Base-by-base conservation (phyloP, 2,329 filamentous ascomycete species). In the Sclerotinia minor region DNA sequence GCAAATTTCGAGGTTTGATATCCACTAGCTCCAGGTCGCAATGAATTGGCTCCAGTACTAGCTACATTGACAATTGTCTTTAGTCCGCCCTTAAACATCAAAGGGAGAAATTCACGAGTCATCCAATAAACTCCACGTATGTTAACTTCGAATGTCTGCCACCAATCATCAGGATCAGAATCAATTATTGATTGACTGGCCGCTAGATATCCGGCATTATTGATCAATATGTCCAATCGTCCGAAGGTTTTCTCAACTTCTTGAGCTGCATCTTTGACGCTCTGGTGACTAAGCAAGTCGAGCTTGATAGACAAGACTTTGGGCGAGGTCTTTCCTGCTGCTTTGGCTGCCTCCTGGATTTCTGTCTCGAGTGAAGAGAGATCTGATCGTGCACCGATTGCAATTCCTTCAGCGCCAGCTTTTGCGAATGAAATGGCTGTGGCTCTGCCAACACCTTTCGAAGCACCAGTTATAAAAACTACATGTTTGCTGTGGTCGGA, bases 1-100 rank as follows among this genome's bases (percentile, higher is more conserved):
- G 83, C 84, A 50, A 84, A 77, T 73, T 87, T 87, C 32, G 78
- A 77, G 2, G 79, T 79, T 65, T 80, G 76, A 68, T 87, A 87
- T 5, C 78, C 78, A 29, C 79, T 80, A 1, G 75, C 75, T n/a
- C 81, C 80, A 0, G 72, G 71, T 3, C 72, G 69, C 24, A 79
- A 72, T 64, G 78, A 69, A 66, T 79, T 76, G 0, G 77, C 81
- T 5, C 79, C 83, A 0, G 82, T 78, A 50, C 80, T 83, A 2
- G 76, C 78, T 41, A 87, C 73, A 69, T 82, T 84, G 67, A 87
- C 75, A 29, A 87, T 76, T 0, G 79, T 82, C 73, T 81, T 82
- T 45, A 73, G 64, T 7, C 72, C 60, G n/a, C 69, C 55, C 47
- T 67, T 79, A 73, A 73, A 52, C 50, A 74, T 64, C 52, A 74